Base-by-base conservation (phyloP, 768 basidiomycete species). In the Crucibulum laeve region DNA sequence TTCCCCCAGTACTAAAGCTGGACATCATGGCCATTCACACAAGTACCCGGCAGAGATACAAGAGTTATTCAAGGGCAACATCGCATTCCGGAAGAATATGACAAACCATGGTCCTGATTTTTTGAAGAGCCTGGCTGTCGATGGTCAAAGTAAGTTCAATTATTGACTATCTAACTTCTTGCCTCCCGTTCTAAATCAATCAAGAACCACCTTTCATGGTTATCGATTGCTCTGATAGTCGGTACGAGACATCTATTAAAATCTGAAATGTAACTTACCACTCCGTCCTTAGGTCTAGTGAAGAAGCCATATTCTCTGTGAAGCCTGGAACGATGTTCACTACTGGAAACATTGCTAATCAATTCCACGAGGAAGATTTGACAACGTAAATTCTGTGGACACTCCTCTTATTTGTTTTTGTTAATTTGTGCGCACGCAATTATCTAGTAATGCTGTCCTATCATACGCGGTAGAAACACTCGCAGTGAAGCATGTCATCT, bases 281-380 rank as follows among this genome's bases (percentile, higher is more conserved):
- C 26, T 8, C 26, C 36, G 10, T 40, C 17, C 5, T 17, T 14
- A 49, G 55, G 37, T 42, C 53, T 11, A 51, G 53, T 30, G 57
- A 59, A 38, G 53, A 52, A 15, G 48, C 50, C 10, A 43, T 59
- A 4, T 59, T 56, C 44, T 48, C 51, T 24, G 50, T 53, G 5
- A 46, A 48, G 35, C 57, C 55, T 1, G 57, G 55, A 10, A 50
- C 46, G 13, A 49, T 59, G 18, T 59, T 57, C 32, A 52, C 57
- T 7, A 47, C 54, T 19, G 46, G 55, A 3, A 59, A 58, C 37
- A 56, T 56, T 5, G 57, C 54, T 3, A 53, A 55, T 38, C 50
- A 56, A 34, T 54, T 54, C 41, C 38, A 36, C 10, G 35, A 37
- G n/a, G 41, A 43, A 13, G 57, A 59, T 25, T 41, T 42, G 5